Evolutionary conservation across 2,329 filamentous ascomycete species (phyloP).

Genomic region (Epicoccum sorghinum): DNA sequence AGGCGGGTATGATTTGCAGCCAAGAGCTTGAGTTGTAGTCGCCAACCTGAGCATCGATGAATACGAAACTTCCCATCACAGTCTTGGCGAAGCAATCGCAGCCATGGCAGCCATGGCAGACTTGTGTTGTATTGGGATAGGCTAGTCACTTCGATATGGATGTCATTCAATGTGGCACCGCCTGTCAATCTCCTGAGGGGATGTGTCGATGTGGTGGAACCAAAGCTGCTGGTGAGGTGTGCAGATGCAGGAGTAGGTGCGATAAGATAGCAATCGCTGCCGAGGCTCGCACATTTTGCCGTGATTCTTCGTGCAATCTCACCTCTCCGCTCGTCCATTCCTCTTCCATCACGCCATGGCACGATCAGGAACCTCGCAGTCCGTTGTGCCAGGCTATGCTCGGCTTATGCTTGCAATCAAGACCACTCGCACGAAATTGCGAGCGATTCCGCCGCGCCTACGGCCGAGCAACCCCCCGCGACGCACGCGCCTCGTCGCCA

Average conservation of each 20-base stretch:
- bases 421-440: background rate
- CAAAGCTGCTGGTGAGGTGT: background rate
- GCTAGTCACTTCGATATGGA: background rate
- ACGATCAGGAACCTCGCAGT: conserved; percentile 12
- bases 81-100: background rate
- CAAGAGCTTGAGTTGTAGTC: conserved; percentile 7
- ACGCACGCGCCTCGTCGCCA: conserved; percentile 30
- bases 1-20: conserved; percentile 13
- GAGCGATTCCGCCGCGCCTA: conserved; percentile 7
- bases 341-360: conserved; percentile 28
- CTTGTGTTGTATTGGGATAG: background rate
- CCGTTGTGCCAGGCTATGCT: conserved; percentile 34
- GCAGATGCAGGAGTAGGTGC: background rate
- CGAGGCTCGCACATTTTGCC: conserved; percentile 13
- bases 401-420: conserved; percentile 31
- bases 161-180: background rate
- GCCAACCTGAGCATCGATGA: conserved; percentile 1
- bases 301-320: conserved; percentile 8
- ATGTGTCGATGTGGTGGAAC: background rate
- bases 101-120: background rate
- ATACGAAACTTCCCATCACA: conserved; percentile 5
- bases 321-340: conserved; percentile 19
- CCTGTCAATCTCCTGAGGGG: background rate
- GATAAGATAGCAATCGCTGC: conserved; percentile 9
- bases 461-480: conserved; percentile 21